A percentile compares a stretch with the other conserved stretches of the same genome.
Evolutionary conservation across 1,284 basidiomycete genomes (phyloP).

Genomic region (Megacollybia platyphylla): DNA sequence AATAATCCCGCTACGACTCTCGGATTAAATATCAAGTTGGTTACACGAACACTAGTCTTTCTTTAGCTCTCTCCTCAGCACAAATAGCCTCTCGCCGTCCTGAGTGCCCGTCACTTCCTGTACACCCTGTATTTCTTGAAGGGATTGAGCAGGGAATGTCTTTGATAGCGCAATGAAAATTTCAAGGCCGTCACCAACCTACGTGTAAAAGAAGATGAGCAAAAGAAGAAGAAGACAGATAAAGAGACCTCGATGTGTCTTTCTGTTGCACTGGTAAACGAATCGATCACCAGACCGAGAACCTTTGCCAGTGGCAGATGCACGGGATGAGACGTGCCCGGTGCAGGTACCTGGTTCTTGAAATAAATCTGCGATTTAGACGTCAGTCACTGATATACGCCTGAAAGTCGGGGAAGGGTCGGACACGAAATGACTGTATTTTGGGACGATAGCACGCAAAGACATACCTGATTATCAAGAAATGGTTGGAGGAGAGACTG

Average conservation of each 20-base stretch:
- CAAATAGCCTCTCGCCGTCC: conserved; percentile 62
- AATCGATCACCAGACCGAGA: conserved; percentile 80
- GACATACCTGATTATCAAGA: conserved; percentile 85
- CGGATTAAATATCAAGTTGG: too few relatives aligned
- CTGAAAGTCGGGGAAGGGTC: not conserved
- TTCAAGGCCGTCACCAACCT: conserved; percentile 91
- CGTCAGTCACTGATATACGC: not conserved
- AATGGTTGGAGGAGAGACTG: conserved; percentile 88
- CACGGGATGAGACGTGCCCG: conserved; percentile 56
- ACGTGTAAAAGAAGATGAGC: conserved; percentile 8
- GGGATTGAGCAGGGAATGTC: conserved; percentile 40
- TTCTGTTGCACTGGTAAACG: conserved; percentile 88
- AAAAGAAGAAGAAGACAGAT: not conserved
- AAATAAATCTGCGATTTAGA: conserved; percentile 69
- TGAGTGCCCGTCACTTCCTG: conserved; percentile 47
- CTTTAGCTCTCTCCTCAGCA: conserved; percentile 65
- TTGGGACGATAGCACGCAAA: not conserved
- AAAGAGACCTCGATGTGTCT: conserved; percentile 80
- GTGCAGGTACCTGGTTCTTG: conserved; percentile 76
- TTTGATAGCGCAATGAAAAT: conserved; percentile 68
- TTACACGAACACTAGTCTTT: conserved; percentile 26
- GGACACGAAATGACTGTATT: not conserved
- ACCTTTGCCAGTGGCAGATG: conserved; percentile 77
- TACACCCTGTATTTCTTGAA: conserved; percentile 50
- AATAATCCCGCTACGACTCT: too few relatives aligned